Evolutionary conservation across 1,139 yeast genomes (phyloP).

Genomic region (Kodamaea plutei): DNA sequence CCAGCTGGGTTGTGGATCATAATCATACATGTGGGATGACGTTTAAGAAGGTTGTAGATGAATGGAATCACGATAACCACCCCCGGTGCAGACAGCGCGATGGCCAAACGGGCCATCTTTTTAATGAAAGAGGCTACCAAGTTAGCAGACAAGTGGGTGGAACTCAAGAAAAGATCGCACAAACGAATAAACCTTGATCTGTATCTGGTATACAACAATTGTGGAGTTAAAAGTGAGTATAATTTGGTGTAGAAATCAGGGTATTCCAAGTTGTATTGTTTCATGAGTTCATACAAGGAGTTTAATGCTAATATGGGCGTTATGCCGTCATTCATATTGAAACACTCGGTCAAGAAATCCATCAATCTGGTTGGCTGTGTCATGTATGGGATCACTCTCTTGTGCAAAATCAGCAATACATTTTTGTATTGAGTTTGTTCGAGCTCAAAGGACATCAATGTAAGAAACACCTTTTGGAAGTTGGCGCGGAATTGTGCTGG

Average conservation of each 20-base stretch:
- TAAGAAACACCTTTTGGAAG: conserved; percentile 68
- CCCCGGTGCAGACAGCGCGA: conserved; percentile 87
- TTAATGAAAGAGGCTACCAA: conserved; percentile 89
- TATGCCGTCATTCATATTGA: conserved; percentile 58
- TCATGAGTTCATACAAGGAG: conserved; percentile 85
- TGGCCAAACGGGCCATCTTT: conserved; percentile 66
- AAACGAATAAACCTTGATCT: conserved; percentile 85
- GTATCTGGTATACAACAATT: conserved; percentile 70
- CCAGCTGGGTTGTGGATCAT: conserved; percentile 58
- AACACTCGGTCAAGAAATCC: conserved; percentile 92
- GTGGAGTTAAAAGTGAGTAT: conserved; percentile 73
- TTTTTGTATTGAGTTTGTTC: conserved; percentile 64
- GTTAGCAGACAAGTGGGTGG: conserved; percentile 82
- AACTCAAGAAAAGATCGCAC: conserved; percentile 78
- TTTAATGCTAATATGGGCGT: conserved; percentile 80
- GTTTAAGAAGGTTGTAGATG: conserved; percentile 78
- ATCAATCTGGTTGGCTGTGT: conserved; percentile 76
- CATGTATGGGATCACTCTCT: conserved; percentile 78
- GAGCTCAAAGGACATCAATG: conserved; percentile 47
- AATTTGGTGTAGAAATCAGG: conserved; percentile 85
- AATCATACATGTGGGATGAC: conserved; percentile 92
- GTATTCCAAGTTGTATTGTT: conserved; percentile 78
- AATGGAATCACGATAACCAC: conserved; percentile 87
- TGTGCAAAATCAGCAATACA: conserved; percentile 68
- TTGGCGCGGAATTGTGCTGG: conserved; percentile 55